A percentile compares a stretch with the other conserved stretches of the same genome.
phyloP scores from a whole-genome alignment of 2,329 filamentous ascomycete species.

The Chaetomium olivaceum region DNA sequence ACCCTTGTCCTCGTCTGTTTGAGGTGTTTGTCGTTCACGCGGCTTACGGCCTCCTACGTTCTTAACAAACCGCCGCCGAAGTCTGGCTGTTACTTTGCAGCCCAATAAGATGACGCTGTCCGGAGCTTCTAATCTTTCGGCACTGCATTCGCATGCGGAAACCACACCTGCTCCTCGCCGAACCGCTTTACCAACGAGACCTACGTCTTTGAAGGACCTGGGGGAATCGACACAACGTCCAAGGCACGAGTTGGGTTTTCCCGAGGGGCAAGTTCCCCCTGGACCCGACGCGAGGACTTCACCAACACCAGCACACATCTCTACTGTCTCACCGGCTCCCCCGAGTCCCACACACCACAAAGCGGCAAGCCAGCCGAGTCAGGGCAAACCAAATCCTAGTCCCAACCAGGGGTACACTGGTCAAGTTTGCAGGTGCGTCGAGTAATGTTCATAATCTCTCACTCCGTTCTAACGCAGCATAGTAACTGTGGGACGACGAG shows the following conservation, averaged over 20 bases:
- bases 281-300: constrained; percentile 17
- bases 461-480: constrained; percentile 32
- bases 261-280: constrained; percentile 15
- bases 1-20: neutral
- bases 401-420: constrained; percentile 48
- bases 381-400: constrained; percentile 4
- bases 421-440: constrained; percentile 69
- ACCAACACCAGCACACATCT: constrained; percentile 20
- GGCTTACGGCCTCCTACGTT: neutral
- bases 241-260: constrained; percentile 14
- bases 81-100: neutral
- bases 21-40: neutral
- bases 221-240: constrained; percentile 12
- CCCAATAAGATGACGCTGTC: constrained; percentile 28
- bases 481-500: constrained; percentile 95
- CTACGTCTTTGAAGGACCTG: constrained; percentile 25
- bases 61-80: neutral
- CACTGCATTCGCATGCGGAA: constrained; percentile 18
- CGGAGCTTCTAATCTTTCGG: constrained; percentile 13
- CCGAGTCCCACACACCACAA: constrained; percentile 26
- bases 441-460: neutral
- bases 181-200: constrained; percentile 33
- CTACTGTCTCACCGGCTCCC: constrained; percentile 20
- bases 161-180: constrained; percentile 26
- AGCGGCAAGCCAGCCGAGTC: constrained; percentile 17